Base-by-base conservation (phyloP, 2,329 filamentous ascomycete genomes). In the Macrophomina pseudophaseolina region DNA sequence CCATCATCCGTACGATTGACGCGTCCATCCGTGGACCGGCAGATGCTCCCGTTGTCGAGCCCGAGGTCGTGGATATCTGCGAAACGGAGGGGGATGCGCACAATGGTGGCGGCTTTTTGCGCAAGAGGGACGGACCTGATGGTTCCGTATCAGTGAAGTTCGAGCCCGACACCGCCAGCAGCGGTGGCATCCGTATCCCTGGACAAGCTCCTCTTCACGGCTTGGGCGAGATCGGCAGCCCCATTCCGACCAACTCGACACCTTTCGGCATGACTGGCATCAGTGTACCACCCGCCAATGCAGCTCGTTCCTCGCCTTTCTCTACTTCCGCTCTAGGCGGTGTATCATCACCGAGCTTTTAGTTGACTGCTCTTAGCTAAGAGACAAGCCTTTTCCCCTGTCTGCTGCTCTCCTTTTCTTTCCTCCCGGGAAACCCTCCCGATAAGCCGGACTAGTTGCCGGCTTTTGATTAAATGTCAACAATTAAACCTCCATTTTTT, bases 31-130 rank as follows among this genome's bases (percentile, higher is more conserved):
- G 89, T 64, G 81, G 81, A 40, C 80, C 85, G n/a, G 83, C 83
- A 64, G 86, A 90, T 67, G 78, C 84, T 32, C 75, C 81, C 72
- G 87, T 82, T 77, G 83, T 70, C 77, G 88, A 82, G 74, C 84
- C 83, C 32, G 94, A 97, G 73, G 84, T 98, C 72, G 84, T 94
- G 46, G 88, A 91, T 66, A 90, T 96, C 67, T 95, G 92, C 76
- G 94, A 98, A 73, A 97, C 94, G 0, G 92, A 97, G 76, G 95
- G 95, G 66, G 96, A 91, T 72, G 76, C 82, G 2, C 88, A 90
- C 67, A 98, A 98, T 73, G 95, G 95, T 53, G 94, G 94, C 52
- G 95, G 95, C n/a, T 96, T 99, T 74, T 88, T 91, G 40, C 84
- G 91, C 69, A 86, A 85, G 68, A 83, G 85, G 46, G 85, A 87